These are phyloP conservation scores for Pseudocercospora eumusae DNA, from an alignment of 2,329 filamentous ascomycete genomes.

Conservation along the genomic window DNA sequence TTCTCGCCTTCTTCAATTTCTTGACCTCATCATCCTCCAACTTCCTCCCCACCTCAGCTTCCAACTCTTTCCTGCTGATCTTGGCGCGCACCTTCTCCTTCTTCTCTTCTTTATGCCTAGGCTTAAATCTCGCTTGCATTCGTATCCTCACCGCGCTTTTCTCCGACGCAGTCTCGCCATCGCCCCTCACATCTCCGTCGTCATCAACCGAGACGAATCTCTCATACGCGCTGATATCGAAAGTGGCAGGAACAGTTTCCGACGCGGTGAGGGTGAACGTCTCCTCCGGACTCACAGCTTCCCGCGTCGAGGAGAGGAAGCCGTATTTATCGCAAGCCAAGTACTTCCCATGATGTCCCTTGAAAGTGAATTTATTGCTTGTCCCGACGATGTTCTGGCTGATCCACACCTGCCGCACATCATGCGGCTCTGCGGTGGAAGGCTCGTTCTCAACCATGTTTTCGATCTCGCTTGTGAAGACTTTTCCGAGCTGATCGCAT, in stretches of 20 bases:
- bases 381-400: slow-evolving; percentile 81
- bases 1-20: slow-evolving; percentile 76
- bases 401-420: slow-evolving; percentile 94
- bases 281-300: slow-evolving; percentile 82
- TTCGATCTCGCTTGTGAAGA: slow-evolving; percentile 79
- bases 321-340: slow-evolving; percentile 84
- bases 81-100: slow-evolving; percentile 82
- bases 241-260: slow-evolving; percentile 24
- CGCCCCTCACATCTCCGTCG: slow-evolving; percentile 69
- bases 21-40: slow-evolving; percentile 76
- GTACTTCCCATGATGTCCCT: slow-evolving; percentile 87
- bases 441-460: slow-evolving; percentile 85
- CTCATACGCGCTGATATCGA: slow-evolving; percentile 55
- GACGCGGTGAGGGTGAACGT: slow-evolving; percentile 61
- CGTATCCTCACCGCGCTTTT: slow-evolving; percentile 75
- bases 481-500: slow-evolving; percentile 81
- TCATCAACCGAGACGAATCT: slow-evolving; percentile 65
- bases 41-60: slow-evolving; percentile 36
- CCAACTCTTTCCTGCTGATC: slow-evolving; percentile 73
- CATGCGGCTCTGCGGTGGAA: slow-evolving; percentile 86
- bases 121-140: slow-evolving; percentile 96
- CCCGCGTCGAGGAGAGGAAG: slow-evolving; percentile 70
- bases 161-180: slow-evolving; percentile 67
- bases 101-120: slow-evolving; percentile 73
- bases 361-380: slow-evolving; percentile 74